These are phyloP conservation scores for Beta macrorhiza DNA, from an alignment of 179 eudicot species.

Conservation along the genomic window DNA sequence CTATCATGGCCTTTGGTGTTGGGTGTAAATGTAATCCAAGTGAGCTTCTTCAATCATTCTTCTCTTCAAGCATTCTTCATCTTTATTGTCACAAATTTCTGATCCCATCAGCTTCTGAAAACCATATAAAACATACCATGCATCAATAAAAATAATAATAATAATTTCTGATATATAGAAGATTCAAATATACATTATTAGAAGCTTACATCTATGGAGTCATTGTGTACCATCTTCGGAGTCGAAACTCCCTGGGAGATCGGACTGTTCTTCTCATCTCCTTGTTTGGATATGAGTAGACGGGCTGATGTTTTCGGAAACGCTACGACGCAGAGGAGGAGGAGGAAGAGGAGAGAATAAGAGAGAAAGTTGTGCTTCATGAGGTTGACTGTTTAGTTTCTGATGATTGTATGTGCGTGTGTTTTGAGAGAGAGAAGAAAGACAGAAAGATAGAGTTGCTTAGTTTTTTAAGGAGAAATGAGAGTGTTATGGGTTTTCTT, in stretches of 20 bases:
- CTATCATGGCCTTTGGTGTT: conserved; percentile 49
- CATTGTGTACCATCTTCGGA: conserved; percentile 23
- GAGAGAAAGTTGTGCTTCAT: conserved; percentile 39
- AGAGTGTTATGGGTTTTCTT: not conserved
- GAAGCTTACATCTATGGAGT: conserved; percentile 33
- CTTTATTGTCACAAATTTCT: conserved; percentile 50
- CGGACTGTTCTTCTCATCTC: conserved; percentile 25
- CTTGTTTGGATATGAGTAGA: conserved; percentile 31
- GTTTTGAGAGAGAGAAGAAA: not conserved
- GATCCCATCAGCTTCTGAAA: conserved; percentile 45
- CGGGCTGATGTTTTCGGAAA: conserved; percentile 38
- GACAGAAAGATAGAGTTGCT: conserved; percentile 19
- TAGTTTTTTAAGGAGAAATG: conserved; percentile 9
- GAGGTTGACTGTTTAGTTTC: not conserved
- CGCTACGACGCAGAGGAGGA: conserved; percentile 32
- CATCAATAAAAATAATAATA: not conserved
- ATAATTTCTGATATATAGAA: not conserved
- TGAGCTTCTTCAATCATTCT: conserved; percentile 61
- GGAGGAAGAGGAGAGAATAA: conserved; percentile 1
- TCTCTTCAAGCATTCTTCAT: conserved; percentile 68
- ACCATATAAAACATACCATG: not conserved
- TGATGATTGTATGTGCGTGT: not conserved
- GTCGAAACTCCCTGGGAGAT: conserved; percentile 15
- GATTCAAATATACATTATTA: too few species aligned
- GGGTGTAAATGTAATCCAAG: conserved; percentile 81